Base-by-base conservation (phyloP, 306 rosid genomes). In the Leucaena leucocephala region DNA sequence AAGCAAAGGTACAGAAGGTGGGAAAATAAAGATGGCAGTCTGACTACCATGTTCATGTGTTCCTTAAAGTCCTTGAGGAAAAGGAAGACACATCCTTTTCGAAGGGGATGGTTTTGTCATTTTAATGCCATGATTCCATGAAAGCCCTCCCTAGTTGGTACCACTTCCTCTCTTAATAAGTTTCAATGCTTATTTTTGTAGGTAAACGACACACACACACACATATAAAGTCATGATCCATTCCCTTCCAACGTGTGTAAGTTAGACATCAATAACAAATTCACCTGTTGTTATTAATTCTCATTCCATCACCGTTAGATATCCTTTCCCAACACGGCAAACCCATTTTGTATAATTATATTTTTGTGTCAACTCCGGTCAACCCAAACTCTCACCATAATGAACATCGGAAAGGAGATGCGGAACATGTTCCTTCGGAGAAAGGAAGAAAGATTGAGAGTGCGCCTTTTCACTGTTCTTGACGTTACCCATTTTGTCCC, bases 11-110 rank as follows among this genome's bases (percentile, higher is more conserved):
- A 80, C 87, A 86, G 72, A 87, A 71, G 87, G 68, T 57, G 82
- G 79, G 84, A 78, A 91, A 86, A 84, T 86, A 83, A 86, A 83
- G 86, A 84, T 83, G 89, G 84, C 83, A 80, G 83, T 78, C 83
- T 71, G 89, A 84, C 91, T 85, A 88, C 94, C 88, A 84, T 91
- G 87, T 83, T 86, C 89, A 76, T 84, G 67, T 83, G 87, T 86
- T 85, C 83, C 84, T 69, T 85, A 79, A 76, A 82, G 86, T 72
- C 82, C 78, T 52, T 39, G 64, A 84, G 80, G 82, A 42, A 83
- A 80, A 82, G 85, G 68, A 87, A 69, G 91, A 77, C 86, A 85
- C 85, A 88, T 88, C 89, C 85, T 87, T 91, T 89, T 85, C 84
- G 74, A 12, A 82, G 80, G 82, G 82, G 76, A 84, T 82, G 80